Evolutionary conservation across 768 basidiomycete genomes (phyloP), one percentile per base, ranked within the genome.

Genomic region (Auriscalpium vulgare): DNA sequence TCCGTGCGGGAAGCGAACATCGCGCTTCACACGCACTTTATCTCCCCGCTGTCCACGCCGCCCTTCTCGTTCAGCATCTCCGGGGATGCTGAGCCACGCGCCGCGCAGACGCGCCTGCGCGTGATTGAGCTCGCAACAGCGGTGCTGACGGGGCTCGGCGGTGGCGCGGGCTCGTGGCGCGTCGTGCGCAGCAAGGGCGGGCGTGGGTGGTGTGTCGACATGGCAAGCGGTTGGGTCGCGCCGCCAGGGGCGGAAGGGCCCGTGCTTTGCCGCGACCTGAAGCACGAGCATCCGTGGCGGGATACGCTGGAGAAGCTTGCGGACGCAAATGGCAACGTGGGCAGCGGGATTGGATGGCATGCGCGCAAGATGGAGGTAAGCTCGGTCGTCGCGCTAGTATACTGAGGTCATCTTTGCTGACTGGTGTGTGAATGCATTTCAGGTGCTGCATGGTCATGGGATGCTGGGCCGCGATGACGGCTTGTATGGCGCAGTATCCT

Each of bases 401-500:
- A 34, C 34, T 17, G 10, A 37, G 34, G 56, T 29, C 5, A 4
- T 29, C 23, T 13, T 14, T 35, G 34, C 56, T 59, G 36, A 57
- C 56, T 35, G 10, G 14, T 19, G 1, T 11, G 13, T 43, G 29
- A 29, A 5, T 29, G 29, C 29, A 7, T 62, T n/a, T 55, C 46
- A 37, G 59, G 77, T 97, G 21, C 69, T 99, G 56, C 87, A 89
- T 64, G 95, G 94, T 4, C 78, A 87, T 64, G 95, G 95, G 11
- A 84, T 97, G 83, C 73, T 95, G 10, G 94, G 93, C 5, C 82
- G 91, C 23, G 93, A 95, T 69, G 91, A 95, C 60, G 95, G 95
- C 3, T 70, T 99, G 54, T 97, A 95, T 58, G 93, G 94, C 17
- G 93, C 91, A 13, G 91, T 93, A n/a, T 91, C 92, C 1, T 97